Conservation (phyloP, 1,139 yeast genomes). For the Saccharomyces hybrid region DNA sequence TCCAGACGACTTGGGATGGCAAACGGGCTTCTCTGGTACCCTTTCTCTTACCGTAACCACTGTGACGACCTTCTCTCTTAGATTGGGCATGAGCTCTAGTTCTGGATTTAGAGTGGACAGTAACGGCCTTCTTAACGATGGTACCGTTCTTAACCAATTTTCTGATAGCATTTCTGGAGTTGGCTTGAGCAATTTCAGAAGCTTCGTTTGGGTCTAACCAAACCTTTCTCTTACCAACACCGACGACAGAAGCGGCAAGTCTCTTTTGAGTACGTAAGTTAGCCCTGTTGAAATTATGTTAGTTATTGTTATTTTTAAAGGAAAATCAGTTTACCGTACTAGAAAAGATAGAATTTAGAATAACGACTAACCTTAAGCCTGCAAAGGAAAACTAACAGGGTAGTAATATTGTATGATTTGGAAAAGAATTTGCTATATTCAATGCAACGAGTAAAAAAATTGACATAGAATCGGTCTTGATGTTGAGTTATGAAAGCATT, state of each 20-base stretch:
- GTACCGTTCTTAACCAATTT: constrained; percentile 97
- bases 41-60: constrained; percentile 99
- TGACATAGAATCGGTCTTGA: not conserved
- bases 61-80: constrained; percentile 98
- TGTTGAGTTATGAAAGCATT: not conserved
- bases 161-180: constrained; percentile 98
- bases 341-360: not conserved
- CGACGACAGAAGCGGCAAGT: constrained; percentile 99
- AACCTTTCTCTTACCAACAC: constrained; percentile 99
- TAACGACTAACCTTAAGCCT: not conserved
- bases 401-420: not conserved
- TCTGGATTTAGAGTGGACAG: constrained; percentile 97
- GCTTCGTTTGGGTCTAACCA: constrained; percentile 99
- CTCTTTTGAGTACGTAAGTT: constrained; percentile 99
- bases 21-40: constrained; percentile 99
- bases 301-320: not conserved
- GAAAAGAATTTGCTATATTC: not conserved
- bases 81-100: constrained; percentile 97
- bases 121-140: constrained; percentile 95
- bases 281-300: constrained; percentile 52
- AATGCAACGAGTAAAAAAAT: too few species aligned
- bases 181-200: constrained; percentile 93
- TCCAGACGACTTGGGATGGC: constrained; percentile 98
- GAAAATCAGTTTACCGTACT: not conserved
- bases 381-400: not conserved